Evolutionary conservation across 495 filamentous ascomycete species (phyloP).

Genomic region (Talaromyces borbonicus): DNA sequence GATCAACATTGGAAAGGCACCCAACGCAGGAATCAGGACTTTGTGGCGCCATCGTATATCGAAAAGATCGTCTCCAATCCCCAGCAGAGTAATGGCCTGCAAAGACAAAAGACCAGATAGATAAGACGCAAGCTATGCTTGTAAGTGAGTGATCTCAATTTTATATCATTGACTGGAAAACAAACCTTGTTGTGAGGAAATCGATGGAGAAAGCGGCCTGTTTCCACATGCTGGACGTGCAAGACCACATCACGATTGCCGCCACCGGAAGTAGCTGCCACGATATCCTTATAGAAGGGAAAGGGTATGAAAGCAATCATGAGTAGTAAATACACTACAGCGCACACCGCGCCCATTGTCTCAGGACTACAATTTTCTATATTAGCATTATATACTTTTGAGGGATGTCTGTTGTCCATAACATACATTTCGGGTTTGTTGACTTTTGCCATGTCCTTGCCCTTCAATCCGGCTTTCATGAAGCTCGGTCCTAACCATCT

Average conservation of each 20-base stretch:
- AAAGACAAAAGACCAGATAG: slow-evolving; percentile 88
- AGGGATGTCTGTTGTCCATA: not conserved
- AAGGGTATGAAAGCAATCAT: slow-evolving; percentile 92
- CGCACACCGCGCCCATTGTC: slow-evolving; percentile 94
- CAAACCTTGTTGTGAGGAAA: slow-evolving; percentile 90
- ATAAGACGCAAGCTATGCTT: slow-evolving; percentile 74
- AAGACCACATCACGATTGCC: slow-evolving; percentile 81
- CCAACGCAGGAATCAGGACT: slow-evolving; percentile 90
- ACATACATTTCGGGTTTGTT: slow-evolving; percentile 64
- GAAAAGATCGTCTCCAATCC: slow-evolving; percentile 91
- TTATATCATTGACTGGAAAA: too few species aligned
- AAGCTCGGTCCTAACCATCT: slow-evolving; percentile 91
- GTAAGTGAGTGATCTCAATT: too few species aligned
- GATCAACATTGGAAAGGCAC: slow-evolving; percentile 85
- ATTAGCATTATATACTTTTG: not conserved
- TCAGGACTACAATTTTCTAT: slow-evolving; percentile 59
- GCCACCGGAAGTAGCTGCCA: slow-evolving; percentile 88
- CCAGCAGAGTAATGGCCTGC: slow-evolving; percentile 79
- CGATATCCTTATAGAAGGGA: slow-evolving; percentile 95
- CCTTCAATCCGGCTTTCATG: slow-evolving; percentile 80
- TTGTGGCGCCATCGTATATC: slow-evolving; percentile 99
- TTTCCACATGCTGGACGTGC: slow-evolving; percentile 54
- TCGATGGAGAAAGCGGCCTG: slow-evolving; percentile 70
- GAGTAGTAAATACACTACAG: slow-evolving; percentile 77
- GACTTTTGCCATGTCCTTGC: slow-evolving; percentile 79